Conservation (phyloP, 306 rosid species). For the Hippophae tibetana region DNA sequence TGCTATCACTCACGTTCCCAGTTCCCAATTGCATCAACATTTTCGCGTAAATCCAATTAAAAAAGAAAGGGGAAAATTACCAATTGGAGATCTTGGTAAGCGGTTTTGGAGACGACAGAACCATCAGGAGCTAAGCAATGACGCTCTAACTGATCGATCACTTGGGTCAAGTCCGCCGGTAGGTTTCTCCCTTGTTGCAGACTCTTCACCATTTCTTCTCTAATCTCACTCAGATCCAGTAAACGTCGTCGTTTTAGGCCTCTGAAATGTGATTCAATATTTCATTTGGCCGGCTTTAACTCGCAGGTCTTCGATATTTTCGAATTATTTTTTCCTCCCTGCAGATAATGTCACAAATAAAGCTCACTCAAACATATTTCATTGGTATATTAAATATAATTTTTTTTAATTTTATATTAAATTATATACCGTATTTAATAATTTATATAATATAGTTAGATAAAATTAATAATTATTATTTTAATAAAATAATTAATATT, state of each 20-base stretch:
- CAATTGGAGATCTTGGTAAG: slow-evolving; percentile 65
- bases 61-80: slow-evolving; percentile 30
- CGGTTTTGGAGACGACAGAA: slow-evolving; percentile 76
- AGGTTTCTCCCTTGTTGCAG: slow-evolving; percentile 53
- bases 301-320: neutral
- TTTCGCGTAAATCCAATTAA: slow-evolving; percentile 9
- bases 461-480: no score
- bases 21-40: slow-evolving; percentile 5
- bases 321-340: neutral
- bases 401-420: no score
- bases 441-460: no score
- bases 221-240: neutral
- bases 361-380: no score
- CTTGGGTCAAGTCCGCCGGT: slow-evolving; percentile 59
- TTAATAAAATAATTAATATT: no score
- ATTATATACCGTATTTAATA: no score
- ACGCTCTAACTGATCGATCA: slow-evolving; percentile 84
- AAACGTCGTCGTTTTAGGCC: slow-evolving; percentile 23
- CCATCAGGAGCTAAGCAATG: slow-evolving; percentile 89
- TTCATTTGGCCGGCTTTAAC: neutral
- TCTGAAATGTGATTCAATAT: neutral
- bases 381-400: no score
- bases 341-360: neutral
- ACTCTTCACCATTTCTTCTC: slow-evolving; percentile 53
- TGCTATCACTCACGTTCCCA: neutral